Conservation (phyloP, 2,329 filamentous ascomycete genomes). For the Xylariales sp. region DNA sequence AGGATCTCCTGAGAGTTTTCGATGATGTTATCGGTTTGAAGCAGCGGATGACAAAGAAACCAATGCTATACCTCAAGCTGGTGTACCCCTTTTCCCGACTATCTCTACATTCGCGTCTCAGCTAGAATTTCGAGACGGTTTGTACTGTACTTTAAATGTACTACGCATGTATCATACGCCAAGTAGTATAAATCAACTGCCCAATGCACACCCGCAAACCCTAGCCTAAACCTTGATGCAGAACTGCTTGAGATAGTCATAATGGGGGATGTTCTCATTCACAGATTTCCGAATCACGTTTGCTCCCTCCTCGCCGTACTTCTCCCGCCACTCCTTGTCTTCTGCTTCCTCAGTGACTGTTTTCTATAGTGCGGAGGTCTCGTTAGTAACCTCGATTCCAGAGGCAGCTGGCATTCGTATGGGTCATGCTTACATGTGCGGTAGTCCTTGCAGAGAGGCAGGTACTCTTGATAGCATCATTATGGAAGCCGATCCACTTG, state of each 20-base stretch:
- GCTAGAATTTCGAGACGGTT: conserved; percentile 10
- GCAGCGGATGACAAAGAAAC: conserved; percentile 8
- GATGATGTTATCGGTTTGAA: too few relatives aligned
- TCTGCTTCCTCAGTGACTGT: conserved; percentile 61
- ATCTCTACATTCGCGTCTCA: too few relatives aligned
- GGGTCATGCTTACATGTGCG: conserved; percentile 56
- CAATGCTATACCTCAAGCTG: neutral
- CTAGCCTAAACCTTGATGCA: conserved; percentile 52
- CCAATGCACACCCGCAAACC: conserved; percentile 1
- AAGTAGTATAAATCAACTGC: conserved; percentile 5
- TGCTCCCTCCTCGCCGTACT: conserved; percentile 68
- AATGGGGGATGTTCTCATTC: conserved; percentile 66
- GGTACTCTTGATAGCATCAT: conserved; percentile 83
- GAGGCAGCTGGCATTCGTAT: too few relatives aligned
- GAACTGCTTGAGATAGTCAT: conserved; percentile 79
- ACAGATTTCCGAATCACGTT: conserved; percentile 67
- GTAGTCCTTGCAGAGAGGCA: conserved; percentile 67
- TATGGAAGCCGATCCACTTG: conserved; percentile 97
- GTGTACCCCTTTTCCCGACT: conserved; percentile 4
- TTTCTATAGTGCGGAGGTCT: conserved; percentile 44
- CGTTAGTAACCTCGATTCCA: too few relatives aligned
- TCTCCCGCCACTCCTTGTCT: conserved; percentile 66
- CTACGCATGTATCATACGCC: conserved; percentile 16
- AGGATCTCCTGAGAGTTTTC: too few relatives aligned
- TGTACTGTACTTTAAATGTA: conserved; percentile 18